Evolutionary conservation across 805 yeast species (phyloP).

Genomic region (Metahyphopichia silvanorum): DNA sequence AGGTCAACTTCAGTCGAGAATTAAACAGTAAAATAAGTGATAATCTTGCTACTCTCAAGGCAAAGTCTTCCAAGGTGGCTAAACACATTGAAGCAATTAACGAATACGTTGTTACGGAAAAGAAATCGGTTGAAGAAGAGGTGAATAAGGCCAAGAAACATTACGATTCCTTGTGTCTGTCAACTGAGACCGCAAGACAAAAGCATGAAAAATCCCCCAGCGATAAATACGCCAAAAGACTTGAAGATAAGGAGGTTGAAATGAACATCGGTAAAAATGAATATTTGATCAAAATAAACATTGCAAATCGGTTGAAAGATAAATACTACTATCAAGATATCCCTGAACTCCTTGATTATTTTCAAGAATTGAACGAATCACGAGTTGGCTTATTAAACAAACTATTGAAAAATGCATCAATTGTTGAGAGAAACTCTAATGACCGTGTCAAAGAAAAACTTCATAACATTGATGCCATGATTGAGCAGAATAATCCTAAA

Average conservation of each 20-base stretch:
- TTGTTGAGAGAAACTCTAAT: slow-evolving; percentile 50
- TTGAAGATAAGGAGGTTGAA: slow-evolving; percentile 61
- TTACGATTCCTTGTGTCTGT: slow-evolving; percentile 79
- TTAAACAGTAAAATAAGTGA: slow-evolving; percentile 58
- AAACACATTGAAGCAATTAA: slow-evolving; percentile 56
- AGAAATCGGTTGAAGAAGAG: slow-evolving; percentile 51
- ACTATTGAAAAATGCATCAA: slow-evolving; percentile 58
- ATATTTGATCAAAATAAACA: slow-evolving; percentile 74
- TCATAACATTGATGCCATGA: slow-evolving; percentile 49
- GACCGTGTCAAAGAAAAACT: slow-evolving; percentile 50
- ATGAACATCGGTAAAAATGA: slow-evolving; percentile 89
- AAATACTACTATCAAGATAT: slow-evolving; percentile 89
- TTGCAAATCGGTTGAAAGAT: slow-evolving; percentile 89
- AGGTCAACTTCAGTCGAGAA: slow-evolving; percentile 55
- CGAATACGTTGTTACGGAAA: slow-evolving; percentile 49
- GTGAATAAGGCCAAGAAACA: slow-evolving; percentile 62
- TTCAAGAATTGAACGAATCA: slow-evolving; percentile 80
- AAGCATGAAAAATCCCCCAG: slow-evolving; percentile 59
- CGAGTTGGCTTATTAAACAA: slow-evolving; percentile 70
- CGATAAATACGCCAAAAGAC: slow-evolving; percentile 50
- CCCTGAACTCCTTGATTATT: slow-evolving; percentile 82
- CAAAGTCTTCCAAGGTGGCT: slow-evolving; percentile 51
- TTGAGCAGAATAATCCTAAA: slow-evolving; percentile 66
- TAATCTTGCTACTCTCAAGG: slow-evolving; percentile 53
- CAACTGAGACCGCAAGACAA: slow-evolving; percentile 76